These are phyloP conservation scores for Pestalotiopsis sp. DNA, from an alignment of 2,329 filamentous ascomycete species.

Conservation along the genomic window DNA sequence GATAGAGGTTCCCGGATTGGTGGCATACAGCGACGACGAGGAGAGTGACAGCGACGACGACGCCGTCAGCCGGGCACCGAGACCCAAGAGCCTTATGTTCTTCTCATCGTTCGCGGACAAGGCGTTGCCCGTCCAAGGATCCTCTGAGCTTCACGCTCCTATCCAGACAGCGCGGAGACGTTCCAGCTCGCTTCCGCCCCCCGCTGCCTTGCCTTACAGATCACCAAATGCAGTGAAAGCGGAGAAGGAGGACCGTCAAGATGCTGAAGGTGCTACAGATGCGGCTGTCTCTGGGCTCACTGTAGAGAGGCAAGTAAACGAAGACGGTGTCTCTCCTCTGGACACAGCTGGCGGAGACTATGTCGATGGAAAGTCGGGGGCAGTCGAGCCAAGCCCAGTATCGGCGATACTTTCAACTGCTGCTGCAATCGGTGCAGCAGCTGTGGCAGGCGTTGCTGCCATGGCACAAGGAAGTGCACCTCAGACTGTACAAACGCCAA, in stretches of 20 bases:
- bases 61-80: background rate
- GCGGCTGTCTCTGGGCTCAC: background rate
- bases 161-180: constrained; percentile 38
- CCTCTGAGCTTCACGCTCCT: constrained; percentile 32
- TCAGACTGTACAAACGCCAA: constrained; percentile 12
- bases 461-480: constrained; percentile 13
- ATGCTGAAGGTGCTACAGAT: too few relatives aligned
- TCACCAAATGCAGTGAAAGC: constrained; percentile 18
- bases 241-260: constrained; percentile 8
- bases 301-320: background rate
- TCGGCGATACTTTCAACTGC: constrained; percentile 16
- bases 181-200: constrained; percentile 50
- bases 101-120: constrained; percentile 1
- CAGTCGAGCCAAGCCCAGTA: constrained; percentile 8
- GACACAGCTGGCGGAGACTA: constrained; percentile 12
- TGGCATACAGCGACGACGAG: constrained; percentile 63
- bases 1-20: constrained; percentile 76
- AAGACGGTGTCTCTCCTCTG: constrained; percentile 10
- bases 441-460: constrained; percentile 12
- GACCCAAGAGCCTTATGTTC: constrained; percentile 28
- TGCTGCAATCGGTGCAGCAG: constrained; percentile 15
- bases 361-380: constrained; percentile 7
- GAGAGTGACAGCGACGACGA: constrained; percentile 42
- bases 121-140: constrained; percentile 35
- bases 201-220: constrained; percentile 26